Evolutionary conservation across 345 rosid species (phyloP).

Genomic region (Salix viminalis): DNA sequence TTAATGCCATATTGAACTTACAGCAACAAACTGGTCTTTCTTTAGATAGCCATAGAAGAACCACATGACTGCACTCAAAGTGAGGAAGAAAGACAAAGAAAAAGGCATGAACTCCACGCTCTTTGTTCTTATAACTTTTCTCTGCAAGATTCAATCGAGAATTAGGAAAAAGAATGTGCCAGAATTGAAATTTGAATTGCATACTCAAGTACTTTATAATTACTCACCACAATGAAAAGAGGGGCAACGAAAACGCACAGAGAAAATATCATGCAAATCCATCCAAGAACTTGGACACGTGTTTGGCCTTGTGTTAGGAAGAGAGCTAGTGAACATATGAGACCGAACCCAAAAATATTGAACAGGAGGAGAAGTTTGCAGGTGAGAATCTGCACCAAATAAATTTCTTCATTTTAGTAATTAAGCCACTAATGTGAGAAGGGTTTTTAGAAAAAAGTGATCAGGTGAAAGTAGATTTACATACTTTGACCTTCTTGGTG

Average conservation of each 20-base stretch:
- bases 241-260: slow-evolving; percentile 76
- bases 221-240: slow-evolving; percentile 66
- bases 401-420: background rate
- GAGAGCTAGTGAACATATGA: slow-evolving; percentile 37
- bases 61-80: slow-evolving; percentile 55
- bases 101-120: slow-evolving; percentile 75
- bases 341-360: slow-evolving; percentile 57
- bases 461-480: background rate
- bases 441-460: background rate
- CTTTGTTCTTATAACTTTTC: slow-evolving; percentile 70
- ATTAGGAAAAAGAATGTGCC: background rate
- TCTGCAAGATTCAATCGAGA: slow-evolving; percentile 34
- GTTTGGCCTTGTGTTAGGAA: slow-evolving; percentile 34
- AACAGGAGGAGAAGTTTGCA: slow-evolving; percentile 46
- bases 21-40: slow-evolving; percentile 18
- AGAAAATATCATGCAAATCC: slow-evolving; percentile 74
- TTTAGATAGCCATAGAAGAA: slow-evolving; percentile 41
- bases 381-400: slow-evolving; percentile 44
- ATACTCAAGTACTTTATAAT: background rate
- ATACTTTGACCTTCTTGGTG: slow-evolving; percentile 15
- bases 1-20: slow-evolving; percentile 6
- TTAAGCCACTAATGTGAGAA: background rate
- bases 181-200: no score
- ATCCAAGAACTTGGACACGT: slow-evolving; percentile 56
- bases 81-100: slow-evolving; percentile 47